Conservation (phyloP, 306 rosid genomes). For the Trifolium fragiferum region DNA sequence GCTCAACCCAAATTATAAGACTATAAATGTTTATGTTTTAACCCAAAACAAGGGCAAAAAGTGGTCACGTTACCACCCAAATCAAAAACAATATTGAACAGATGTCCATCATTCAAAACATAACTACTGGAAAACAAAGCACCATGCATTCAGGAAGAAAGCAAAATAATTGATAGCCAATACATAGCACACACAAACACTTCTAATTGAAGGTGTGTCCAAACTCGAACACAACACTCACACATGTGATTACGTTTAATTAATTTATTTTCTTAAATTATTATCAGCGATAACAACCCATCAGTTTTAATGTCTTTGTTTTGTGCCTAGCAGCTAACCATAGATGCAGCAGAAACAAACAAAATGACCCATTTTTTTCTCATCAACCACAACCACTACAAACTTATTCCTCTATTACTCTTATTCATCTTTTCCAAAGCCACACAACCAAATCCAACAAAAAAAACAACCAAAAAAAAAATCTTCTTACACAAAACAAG, state of each 20-base stretch:
- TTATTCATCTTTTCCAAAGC: slow-evolving; percentile 7
- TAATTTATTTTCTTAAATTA: background rate
- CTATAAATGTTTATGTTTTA: background rate
- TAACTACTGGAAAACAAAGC: background rate
- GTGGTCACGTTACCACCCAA: background rate
- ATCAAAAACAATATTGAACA: background rate
- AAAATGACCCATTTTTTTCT: background rate
- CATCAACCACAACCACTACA: slow-evolving; percentile 22
- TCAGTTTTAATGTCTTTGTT: background rate
- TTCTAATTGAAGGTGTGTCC: background rate
- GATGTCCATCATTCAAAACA: background rate
- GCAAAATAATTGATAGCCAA: background rate
- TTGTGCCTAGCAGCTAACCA: background rate
- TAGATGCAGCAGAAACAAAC: slow-evolving; percentile 6
- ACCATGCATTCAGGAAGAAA: background rate
- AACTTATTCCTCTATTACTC: background rate
- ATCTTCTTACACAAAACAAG: background rate
- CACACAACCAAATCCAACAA: slow-evolving; percentile 25
- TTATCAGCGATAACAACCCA: background rate
- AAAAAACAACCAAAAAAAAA: background rate
- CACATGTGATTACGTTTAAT: background rate
- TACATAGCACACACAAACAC: background rate
- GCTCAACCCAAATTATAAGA: no score
- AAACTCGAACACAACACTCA: no score
- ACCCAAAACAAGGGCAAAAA: background rate